Conservation (phyloP, 768 basidiomycete genomes). For the Amylocystis lapponica region DNA sequence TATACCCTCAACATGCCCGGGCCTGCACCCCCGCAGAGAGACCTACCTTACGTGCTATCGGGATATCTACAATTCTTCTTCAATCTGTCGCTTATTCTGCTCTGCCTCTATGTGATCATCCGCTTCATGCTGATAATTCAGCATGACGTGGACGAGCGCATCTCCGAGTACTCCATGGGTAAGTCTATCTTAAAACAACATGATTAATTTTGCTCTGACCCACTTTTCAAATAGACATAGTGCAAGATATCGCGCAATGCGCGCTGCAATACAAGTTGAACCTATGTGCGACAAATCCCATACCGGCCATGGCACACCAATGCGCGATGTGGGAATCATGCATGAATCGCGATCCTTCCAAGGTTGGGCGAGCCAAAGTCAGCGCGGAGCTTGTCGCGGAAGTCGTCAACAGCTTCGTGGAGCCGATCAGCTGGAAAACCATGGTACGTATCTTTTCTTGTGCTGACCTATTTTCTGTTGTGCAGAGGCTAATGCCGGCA, state of each 20-base stretch:
- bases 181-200: constrained; percentile 22
- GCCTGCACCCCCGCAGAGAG: constrained; percentile 47
- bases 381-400: constrained; percentile 94
- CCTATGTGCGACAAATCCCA: constrained; percentile 64
- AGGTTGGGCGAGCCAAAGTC: constrained; percentile 83
- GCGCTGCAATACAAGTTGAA: constrained; percentile 76
- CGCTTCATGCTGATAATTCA: constrained; percentile 89
- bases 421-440: constrained; percentile 97
- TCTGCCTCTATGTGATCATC: constrained; percentile 80
- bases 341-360: constrained; percentile 91
- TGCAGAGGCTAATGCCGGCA: no score
- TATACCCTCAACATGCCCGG: constrained; percentile 81
- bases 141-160: constrained; percentile 81
- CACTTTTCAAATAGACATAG: constrained; percentile 53
- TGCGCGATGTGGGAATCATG: constrained; percentile 91
- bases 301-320: constrained; percentile 85
- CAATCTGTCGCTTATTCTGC: constrained; percentile 75
- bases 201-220: constrained; percentile 10
- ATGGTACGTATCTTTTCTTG: constrained; percentile 47
- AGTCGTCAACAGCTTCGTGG: constrained; percentile 93
- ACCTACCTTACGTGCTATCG: constrained; percentile 75
- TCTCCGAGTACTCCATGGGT: constrained; percentile 89
- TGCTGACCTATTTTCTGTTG: neutral
- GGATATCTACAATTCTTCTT: constrained; percentile 96
- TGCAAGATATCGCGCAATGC: constrained; percentile 90